Base-by-base conservation (phyloP, 371 early-diverging fungal species). In the Mortierella sp. region DNA sequence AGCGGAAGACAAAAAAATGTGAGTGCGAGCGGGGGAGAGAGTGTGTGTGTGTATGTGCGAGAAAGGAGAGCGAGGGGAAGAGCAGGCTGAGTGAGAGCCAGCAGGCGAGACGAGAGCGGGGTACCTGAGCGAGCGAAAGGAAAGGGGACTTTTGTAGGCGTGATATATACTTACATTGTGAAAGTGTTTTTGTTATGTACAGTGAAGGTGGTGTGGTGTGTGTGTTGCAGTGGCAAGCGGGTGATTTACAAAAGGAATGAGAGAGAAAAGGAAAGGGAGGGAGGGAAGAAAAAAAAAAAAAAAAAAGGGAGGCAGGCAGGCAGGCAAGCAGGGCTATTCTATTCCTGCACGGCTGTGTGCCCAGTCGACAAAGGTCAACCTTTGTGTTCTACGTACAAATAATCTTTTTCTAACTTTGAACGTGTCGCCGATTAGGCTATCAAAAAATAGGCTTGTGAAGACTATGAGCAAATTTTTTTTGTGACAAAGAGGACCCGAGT, bases 161-260 rank as follows among this genome's bases (percentile, higher is more conserved):
- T 40, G 43, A 40, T 1, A n/a, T n/a, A 22, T 54, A 66, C 67
- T 66, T 66, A 66, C 67, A 66, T 66, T 18, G 58, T 66, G 65
- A 20, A 28, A n/a, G 40, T 61, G 62, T n/a, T 61, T 37, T 18
- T 37, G 18, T 39, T 61, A 18, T 61, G 20, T 57, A 57, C 57
- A 26, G 28, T 28, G 1, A 5, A 37, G 39, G 64, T 1, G 9
- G 26, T 16, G 62, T 20, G 62, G 6, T 62, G 62, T 39, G 51
- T 12, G 3, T 28, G 60, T 35, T 32, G 60, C 16, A 26, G 22
- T 49, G 47, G 45, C 6, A 35, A 45, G 22, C 24, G 45, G 24
- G 47, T 40, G 30, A 43, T 26, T 8, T 11, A 45, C 35, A 64
- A 52, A 32, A n/a, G n/a, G 1, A 51, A 51, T 32, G 52, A 35